These are phyloP conservation scores for Suzukiozyma palmioleophila DNA, from an alignment of 1,139 yeast genomes.

Conservation along the genomic window DNA sequence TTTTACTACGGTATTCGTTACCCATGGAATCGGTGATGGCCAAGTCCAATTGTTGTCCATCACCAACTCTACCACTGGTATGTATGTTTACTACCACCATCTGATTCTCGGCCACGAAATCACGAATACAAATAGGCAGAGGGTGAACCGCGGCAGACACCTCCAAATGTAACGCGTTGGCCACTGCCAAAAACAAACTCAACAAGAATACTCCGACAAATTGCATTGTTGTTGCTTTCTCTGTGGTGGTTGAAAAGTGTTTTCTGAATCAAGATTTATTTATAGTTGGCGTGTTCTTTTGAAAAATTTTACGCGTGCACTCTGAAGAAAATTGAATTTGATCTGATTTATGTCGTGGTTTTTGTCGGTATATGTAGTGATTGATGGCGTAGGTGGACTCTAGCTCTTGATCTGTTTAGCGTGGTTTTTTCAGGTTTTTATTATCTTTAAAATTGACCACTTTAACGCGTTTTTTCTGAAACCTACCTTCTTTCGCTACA, in stretches of 20 bases:
- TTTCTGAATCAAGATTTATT: neutral
- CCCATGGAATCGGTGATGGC: constrained; percentile 63
- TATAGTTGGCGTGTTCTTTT: constrained; percentile 4
- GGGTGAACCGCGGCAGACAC: constrained; percentile 33
- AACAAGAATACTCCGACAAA: constrained; percentile 9
- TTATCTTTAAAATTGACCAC: neutral
- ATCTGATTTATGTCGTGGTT: neutral
- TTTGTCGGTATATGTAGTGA: neutral
- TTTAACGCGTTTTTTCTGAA: neutral
- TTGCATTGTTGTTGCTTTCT: constrained; percentile 5
- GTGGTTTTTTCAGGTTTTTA: neutral
- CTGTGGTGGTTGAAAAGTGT: neutral
- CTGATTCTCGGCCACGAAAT: constrained; percentile 79
- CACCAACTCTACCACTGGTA: constrained; percentile 71
- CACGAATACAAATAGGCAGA: constrained; percentile 70
- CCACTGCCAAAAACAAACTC: constrained; percentile 17
- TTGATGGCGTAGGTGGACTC: neutral
- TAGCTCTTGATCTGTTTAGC: no score
- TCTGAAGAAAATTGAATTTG: neutral
- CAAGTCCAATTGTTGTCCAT: constrained; percentile 75
- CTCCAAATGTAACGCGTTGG: constrained; percentile 36
- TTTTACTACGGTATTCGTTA: constrained; percentile 64
- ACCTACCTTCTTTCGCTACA: neutral
- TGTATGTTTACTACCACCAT: constrained; percentile 78
- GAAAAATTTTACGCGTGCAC: constrained; percentile 4